Conservation (phyloP, 2,329 filamentous ascomycete species). For the Metarhizium sp. region DNA sequence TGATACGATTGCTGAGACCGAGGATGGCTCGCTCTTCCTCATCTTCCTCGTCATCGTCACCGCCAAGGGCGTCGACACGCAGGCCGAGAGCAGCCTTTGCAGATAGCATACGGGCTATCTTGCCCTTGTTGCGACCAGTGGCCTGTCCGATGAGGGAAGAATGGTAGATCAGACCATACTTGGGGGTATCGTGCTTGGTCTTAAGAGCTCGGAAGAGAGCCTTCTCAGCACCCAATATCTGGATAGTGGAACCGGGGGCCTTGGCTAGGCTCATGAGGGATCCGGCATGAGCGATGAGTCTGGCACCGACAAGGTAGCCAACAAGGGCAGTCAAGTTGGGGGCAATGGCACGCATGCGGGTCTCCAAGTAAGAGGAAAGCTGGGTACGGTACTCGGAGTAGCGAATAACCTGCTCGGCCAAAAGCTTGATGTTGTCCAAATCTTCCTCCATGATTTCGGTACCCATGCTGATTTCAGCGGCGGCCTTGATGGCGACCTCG, state of each 20-base stretch:
- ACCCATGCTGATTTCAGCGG: slow-evolving; percentile 96
- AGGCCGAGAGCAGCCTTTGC: slow-evolving; percentile 90
- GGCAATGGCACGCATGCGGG: slow-evolving; percentile 93
- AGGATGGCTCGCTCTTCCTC: slow-evolving; percentile 84
- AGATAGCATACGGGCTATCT: slow-evolving; percentile 93
- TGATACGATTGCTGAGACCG: slow-evolving; percentile 61
- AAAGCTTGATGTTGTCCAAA: slow-evolving; percentile 80
- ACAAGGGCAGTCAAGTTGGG: slow-evolving; percentile 92
- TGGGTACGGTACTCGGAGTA: slow-evolving; percentile 86
- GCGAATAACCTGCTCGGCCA: slow-evolving; percentile 87
- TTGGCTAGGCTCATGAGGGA: slow-evolving; percentile 93
- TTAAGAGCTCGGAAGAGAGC: slow-evolving; percentile 96
- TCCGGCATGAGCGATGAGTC: slow-evolving; percentile 89
- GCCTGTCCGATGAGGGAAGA: slow-evolving; percentile 92
- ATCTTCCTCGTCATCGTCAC: slow-evolving; percentile 56
- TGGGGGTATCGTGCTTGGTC: slow-evolving; percentile 98
- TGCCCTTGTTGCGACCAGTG: slow-evolving; percentile 97
- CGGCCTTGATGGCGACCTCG: slow-evolving; percentile 81
- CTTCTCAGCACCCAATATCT: slow-evolving; percentile 98
- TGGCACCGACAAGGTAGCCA: slow-evolving; percentile 86
- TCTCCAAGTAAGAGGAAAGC: slow-evolving; percentile 80
- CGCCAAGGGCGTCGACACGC: slow-evolving; percentile 70
- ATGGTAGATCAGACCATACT: slow-evolving; percentile 93
- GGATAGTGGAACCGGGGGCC: slow-evolving; percentile 88
- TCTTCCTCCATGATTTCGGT: slow-evolving; percentile 93